phyloP scores from a whole-genome alignment of 768 basidiomycete genomes.

The Russula sp. region DNA sequence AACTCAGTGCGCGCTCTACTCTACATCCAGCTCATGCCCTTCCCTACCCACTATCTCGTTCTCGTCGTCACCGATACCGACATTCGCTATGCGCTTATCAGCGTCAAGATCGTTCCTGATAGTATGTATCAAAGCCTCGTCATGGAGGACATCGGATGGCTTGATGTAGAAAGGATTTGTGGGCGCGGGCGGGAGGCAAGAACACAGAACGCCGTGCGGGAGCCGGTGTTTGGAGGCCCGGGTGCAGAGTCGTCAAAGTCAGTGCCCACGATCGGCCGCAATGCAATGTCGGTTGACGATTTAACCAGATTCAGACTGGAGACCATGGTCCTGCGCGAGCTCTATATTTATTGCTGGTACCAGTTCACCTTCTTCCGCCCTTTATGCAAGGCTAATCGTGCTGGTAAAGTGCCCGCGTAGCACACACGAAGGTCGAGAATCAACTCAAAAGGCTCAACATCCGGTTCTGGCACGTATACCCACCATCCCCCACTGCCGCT shows the following conservation, averaged over 20 bases:
- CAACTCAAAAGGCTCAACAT: constrained; percentile 81
- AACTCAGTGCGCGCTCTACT: constrained; percentile 50
- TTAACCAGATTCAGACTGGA: constrained; percentile 52
- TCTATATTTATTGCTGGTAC: constrained; percentile 87
- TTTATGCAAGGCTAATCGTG: not conserved
- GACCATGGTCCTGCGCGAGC: constrained; percentile 62
- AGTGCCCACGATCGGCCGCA: not conserved
- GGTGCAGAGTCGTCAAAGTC: constrained; percentile 11
- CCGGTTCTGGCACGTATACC: constrained; percentile 67
- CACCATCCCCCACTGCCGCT: constrained; percentile 34
- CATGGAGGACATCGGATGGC: constrained; percentile 74
- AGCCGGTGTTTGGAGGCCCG: constrained; percentile 9
- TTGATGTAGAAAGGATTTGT: constrained; percentile 63
- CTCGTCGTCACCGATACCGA: constrained; percentile 72
- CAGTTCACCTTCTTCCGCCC: constrained; percentile 12
- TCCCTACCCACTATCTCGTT: constrained; percentile 77
- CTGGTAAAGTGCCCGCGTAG: constrained; percentile 66
- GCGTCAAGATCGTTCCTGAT: constrained; percentile 46
- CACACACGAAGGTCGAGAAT: constrained; percentile 81
- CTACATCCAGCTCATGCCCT: constrained; percentile 71
- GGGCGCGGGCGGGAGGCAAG: constrained; percentile 27
- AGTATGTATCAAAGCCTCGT: constrained; percentile 52
- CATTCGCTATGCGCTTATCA: constrained; percentile 78
- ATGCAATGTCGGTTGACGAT: not conserved
- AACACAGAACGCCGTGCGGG: constrained; percentile 28